Evolutionary conservation across 2,329 filamentous ascomycete species (phyloP), one percentile per base, ranked within the genome.

Genomic region (Talaromyces albobiverticillius): DNA sequence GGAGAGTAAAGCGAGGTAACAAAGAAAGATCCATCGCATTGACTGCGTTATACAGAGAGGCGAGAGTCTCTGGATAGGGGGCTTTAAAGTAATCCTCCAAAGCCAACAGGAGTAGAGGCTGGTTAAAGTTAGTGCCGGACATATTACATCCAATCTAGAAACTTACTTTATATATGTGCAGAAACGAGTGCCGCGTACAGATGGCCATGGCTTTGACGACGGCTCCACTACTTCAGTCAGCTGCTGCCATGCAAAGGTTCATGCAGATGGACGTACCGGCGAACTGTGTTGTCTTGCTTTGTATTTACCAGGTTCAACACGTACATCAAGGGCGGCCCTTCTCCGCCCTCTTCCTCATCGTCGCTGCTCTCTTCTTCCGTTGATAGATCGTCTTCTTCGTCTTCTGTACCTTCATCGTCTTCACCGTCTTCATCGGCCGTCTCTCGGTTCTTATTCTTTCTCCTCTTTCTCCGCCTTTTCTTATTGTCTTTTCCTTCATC

Each of bases 191-290:
- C 41, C 94, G 82, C 7, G 94, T 99, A 77, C 94, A 99, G 62
- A 99, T 96, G 26, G 94, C 94, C 94, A 99, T 99, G 40, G 94
- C 90, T 70, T 97, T 97, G 55, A 97, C 93, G 47, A 96, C 82
- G 18, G 94, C 94, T 55, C 94, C 94, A 81, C 94, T 86, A 57
- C 25, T 45, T 25, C 59, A 50, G 62, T 63, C 50, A 61, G 54
- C 38, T 25, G 40, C 31, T 16, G 45, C 16, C 25, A 42, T 16
- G 45, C 16, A 22, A 42, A 18, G 22, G 46, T 10, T 8, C 36
- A 49, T n/a, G 38, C 10, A 25, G 25, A 42, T 16, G 34, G 40
- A 63, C 69, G 58, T 73, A 82, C 81, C 81, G 79, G 74, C 94
- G 95, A 46, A 90, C 90, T 18, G 87, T 88, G 67, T 89, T 93